Percentiles rank a stretch among this genome's conserved stretches.
phyloP scores from a whole-genome alignment of 2,329 filamentous ascomycete species.

The Phyllosticta paracitricarpa region DNA sequence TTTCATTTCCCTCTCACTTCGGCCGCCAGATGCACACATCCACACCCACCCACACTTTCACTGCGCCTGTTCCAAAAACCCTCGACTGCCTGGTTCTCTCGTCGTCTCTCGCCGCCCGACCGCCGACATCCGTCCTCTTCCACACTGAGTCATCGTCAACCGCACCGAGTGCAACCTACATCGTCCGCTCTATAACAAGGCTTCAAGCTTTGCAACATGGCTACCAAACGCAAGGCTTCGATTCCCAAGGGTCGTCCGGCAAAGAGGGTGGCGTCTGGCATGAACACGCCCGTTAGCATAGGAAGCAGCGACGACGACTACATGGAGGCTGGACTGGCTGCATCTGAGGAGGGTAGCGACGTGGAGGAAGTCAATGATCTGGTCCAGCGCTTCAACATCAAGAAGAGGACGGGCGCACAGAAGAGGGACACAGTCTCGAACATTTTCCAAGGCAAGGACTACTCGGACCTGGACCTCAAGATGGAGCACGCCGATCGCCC shows the following conservation, averaged over 20 bases:
- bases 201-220: constrained; percentile 19
- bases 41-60: background rate
- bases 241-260: constrained; percentile 18
- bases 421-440: constrained; percentile 43
- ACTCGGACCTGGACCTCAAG: constrained; percentile 73
- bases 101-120: background rate
- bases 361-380: constrained; percentile 28
- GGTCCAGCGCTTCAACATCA: constrained; percentile 41
- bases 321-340: constrained; percentile 43
- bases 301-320: constrained; percentile 50
- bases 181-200: background rate
- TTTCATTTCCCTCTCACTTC: background rate
- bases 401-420: background rate
- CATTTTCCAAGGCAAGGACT: constrained; percentile 57
- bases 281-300: constrained; percentile 31
- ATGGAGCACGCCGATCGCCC: constrained; percentile 82
- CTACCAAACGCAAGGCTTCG: constrained; percentile 38
- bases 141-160: constrained; percentile 26
- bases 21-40: background rate
- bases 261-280: constrained; percentile 30
- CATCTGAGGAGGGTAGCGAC: constrained; percentile 38
- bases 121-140: constrained; percentile 28
- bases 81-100: background rate
- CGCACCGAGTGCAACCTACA: background rate
- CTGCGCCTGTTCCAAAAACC: background rate